These are phyloP conservation scores for Psilocybe cyanescens DNA, from an alignment of 768 basidiomycete genomes.

Conservation along the genomic window DNA sequence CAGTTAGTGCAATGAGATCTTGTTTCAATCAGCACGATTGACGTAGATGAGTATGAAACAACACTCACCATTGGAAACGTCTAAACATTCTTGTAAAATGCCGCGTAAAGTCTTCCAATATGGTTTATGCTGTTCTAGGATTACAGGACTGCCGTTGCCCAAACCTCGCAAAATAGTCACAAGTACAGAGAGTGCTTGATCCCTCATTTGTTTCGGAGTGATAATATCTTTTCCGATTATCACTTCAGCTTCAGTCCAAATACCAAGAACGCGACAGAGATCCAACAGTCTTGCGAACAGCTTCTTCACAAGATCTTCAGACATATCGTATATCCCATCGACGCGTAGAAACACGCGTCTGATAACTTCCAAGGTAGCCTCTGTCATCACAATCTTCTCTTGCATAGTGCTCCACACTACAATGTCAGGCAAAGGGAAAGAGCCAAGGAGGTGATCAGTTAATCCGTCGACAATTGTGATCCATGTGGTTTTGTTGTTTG, in stretches of 20 bases:
- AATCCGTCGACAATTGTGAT: conserved; percentile 52
- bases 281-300: conserved; percentile 55
- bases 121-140: conserved; percentile 32
- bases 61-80: conserved; percentile 42
- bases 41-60: not conserved
- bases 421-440: conserved; percentile 57
- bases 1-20: conserved; percentile 38
- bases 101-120: conserved; percentile 46
- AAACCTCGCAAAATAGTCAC: conserved; percentile 50
- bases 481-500: conserved; percentile 48
- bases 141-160: conserved; percentile 37
- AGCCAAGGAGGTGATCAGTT: conserved; percentile 53
- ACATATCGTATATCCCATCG: conserved; percentile 51
- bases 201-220: conserved; percentile 52
- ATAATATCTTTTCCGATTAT: conserved; percentile 40
- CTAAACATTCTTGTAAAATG: conserved; percentile 45
- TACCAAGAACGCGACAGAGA: conserved; percentile 58
- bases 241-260: conserved; percentile 57
- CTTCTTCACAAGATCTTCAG: conserved; percentile 49
- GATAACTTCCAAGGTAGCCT: conserved; percentile 58
- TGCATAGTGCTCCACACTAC: conserved; percentile 57
- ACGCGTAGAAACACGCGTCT: conserved; percentile 51
- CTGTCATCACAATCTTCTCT: conserved; percentile 60
- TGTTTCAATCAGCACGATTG: conserved; percentile 8
- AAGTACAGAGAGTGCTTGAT: conserved; percentile 46